Base-by-base conservation (phyloP, 345 rosid genomes). In the Populus pruinosa region DNA sequence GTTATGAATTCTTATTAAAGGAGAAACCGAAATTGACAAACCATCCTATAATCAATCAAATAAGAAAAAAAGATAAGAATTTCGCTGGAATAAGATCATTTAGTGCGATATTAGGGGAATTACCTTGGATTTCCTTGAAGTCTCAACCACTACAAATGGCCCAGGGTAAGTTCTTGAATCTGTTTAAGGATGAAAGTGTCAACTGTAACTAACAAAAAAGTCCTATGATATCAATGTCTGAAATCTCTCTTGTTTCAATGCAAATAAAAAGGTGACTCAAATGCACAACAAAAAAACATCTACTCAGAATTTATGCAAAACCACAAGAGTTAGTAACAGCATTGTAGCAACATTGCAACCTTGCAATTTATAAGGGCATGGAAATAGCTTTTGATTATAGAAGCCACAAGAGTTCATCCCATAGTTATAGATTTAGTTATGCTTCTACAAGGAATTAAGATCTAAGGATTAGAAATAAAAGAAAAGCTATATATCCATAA, bases 131-230 rank as follows among this genome's bases (percentile, higher is more conserved):
- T 82, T 88, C 71, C 91, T 90, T 80, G 86, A 85, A 81, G 90
- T 78, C 80, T 91, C 95, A 75, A 90, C 88, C 65, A 94, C 90
- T 82, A 94, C 53, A 82, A 91, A 87, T 13, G 98, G 98, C 68
- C 98, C 98, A 44, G 98, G 98, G 77, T 88, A 87, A 83, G 89
- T 88, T 87, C 83, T 93, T 76, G 97, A 89, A 85, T 88, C 98
- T 94, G 90, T 67, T 82, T 53, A 81, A 85, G 76, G 64, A 81
- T 12, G 10, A 71, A 68, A 77, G 68, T 41, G 5, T 63, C 17
- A n/a, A 63, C 35, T 43, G 67, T 69, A 70, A 67, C 49, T 16
- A 76, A 25, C 41, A 49, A 27, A 23, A 25, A 73, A 73, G 36
- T 41, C 27, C 59, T 53, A 66, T 21, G 33, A 72, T 13, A 73